A percentile compares a stretch with the other conserved stretches of the same genome.
These are phyloP conservation scores for Petasospora fabianii DNA, from an alignment of 1,139 yeast genomes.

Conservation along the genomic window DNA sequence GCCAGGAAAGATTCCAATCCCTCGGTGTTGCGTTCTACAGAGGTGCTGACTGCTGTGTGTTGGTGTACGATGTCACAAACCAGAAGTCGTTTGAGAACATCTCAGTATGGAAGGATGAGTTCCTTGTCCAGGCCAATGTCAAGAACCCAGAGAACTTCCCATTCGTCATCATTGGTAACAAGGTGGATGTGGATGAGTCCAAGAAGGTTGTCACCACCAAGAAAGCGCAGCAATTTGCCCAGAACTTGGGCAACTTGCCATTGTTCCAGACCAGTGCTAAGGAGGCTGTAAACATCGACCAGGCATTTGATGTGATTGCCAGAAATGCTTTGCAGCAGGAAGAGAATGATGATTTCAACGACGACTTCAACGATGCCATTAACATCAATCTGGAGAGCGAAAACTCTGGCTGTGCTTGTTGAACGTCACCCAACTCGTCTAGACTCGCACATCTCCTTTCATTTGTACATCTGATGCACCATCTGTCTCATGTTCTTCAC, in stretches of 20 bases:
- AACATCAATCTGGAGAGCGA: constrained; percentile 90
- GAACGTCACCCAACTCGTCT: too few relatives aligned
- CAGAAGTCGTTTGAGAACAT: constrained; percentile 88
- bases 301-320: constrained; percentile 94
- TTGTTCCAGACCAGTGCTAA: constrained; percentile 93
- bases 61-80: constrained; percentile 92
- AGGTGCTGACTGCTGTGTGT: constrained; percentile 97
- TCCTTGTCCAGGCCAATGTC: constrained; percentile 88
- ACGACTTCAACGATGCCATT: constrained; percentile 94
- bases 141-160: constrained; percentile 94
- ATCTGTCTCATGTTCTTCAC: too few relatives aligned
- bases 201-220: constrained; percentile 80
- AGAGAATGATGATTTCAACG: constrained; percentile 83
- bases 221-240: constrained; percentile 83
- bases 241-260: constrained; percentile 84
- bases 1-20: constrained; percentile 96
- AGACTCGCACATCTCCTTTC: too few relatives aligned
- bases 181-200: constrained; percentile 89
- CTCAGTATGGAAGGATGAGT: constrained; percentile 93
- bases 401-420: constrained; percentile 74
- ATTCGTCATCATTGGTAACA: constrained; percentile 90
- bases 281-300: constrained; percentile 89
- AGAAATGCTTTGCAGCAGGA: constrained; percentile 91
- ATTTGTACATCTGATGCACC: too few relatives aligned
- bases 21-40: constrained; percentile 96